Conservation (phyloP, 495 filamentous ascomycete genomes). For the Achaetomiella virescens region DNA sequence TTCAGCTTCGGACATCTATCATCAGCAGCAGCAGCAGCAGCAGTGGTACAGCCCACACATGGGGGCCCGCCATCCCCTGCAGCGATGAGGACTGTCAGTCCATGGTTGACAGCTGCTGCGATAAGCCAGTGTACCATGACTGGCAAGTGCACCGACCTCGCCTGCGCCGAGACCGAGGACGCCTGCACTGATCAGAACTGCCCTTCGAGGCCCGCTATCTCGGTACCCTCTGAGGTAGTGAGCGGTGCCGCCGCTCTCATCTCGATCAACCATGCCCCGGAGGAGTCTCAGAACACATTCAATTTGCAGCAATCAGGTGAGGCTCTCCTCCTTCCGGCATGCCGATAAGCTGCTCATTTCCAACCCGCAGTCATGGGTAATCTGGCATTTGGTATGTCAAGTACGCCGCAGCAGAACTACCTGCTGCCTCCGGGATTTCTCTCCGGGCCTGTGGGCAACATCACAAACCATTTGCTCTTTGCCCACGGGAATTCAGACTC, state of each 20-base stretch:
- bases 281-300: conserved; percentile 9
- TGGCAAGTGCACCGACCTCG: conserved; percentile 29
- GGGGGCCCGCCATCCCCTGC: conserved; percentile 7
- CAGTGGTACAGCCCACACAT: conserved; percentile 16
- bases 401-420: conserved; percentile 11
- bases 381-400: conserved; percentile 16
- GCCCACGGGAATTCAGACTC: conserved; percentile 20
- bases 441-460: conserved; percentile 14
- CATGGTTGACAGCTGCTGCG: conserved; percentile 26
- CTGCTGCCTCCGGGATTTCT: conserved; percentile 12
- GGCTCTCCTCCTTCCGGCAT: background rate
- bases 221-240: conserved; percentile 20
- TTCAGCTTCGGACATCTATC: conserved; percentile 6
- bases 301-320: conserved; percentile 13
- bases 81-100: conserved; percentile 29
- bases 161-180: conserved; percentile 29
- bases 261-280: conserved; percentile 29
- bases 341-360: conserved; percentile 2
- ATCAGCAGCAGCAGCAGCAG: conserved; percentile 1
- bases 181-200: conserved; percentile 33
- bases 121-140: conserved; percentile 36
- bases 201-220: conserved; percentile 14
- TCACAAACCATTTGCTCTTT: conserved; percentile 26
- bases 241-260: conserved; percentile 31
- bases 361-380: conserved; percentile 9